phyloP scores from a whole-genome alignment of 352 stramenopile genomes.

The Phytophthora kernoviae region DNA sequence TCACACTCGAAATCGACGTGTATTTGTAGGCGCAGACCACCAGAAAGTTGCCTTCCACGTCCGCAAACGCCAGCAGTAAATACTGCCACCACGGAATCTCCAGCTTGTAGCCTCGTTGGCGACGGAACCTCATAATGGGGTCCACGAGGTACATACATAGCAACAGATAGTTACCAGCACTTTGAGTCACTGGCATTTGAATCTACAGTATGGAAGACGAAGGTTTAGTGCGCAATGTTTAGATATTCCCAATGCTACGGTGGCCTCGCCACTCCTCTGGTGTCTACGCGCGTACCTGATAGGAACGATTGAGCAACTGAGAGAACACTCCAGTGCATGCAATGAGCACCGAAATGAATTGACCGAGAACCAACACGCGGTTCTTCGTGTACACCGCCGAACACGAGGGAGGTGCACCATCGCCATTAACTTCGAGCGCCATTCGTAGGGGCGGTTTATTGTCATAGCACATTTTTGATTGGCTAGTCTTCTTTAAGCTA shows the following conservation, averaged over 20 bases:
- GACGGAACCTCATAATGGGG: conserved; percentile 46
- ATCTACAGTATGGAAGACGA: conserved; percentile 43
- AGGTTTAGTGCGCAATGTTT: no score
- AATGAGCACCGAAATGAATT: conserved; percentile 91
- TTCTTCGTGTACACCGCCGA: conserved; percentile 46
- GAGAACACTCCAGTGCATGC: conserved; percentile 89
- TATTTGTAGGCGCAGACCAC: conserved; percentile 96
- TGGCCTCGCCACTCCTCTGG: no score
- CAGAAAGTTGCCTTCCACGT: conserved; percentile 96
- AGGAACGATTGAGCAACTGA: conserved; percentile 79
- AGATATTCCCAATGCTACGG: no score
- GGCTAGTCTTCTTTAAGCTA: neutral
- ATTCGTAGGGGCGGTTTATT: conserved; percentile 10
- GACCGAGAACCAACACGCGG: conserved; percentile 75
- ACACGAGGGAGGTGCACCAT: conserved; percentile 6
- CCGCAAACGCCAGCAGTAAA: conserved; percentile 89
- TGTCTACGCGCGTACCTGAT: no score
- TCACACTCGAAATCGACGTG: conserved; percentile 95
- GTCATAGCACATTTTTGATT: conserved; percentile 2
- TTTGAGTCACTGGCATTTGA: conserved; percentile 78
- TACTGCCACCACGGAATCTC: conserved; percentile 90
- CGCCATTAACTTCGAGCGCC: conserved; percentile 9
- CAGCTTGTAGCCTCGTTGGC: conserved; percentile 51
- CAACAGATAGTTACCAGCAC: conserved; percentile 71
- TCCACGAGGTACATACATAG: conserved; percentile 62